Base-by-base conservation (phyloP, 768 basidiomycete species). In the Leccinum barrowsii region DNA sequence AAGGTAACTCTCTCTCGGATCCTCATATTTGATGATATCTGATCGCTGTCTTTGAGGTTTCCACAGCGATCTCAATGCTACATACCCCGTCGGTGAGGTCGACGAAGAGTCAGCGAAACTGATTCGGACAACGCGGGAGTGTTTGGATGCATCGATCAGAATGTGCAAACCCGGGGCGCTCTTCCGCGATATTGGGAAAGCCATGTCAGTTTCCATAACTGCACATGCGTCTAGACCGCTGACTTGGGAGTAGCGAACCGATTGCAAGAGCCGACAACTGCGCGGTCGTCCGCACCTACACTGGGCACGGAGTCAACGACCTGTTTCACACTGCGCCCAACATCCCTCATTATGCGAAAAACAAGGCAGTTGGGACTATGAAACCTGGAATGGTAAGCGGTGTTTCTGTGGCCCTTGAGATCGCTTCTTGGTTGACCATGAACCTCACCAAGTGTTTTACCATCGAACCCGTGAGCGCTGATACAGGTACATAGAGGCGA, bases 321-420 rank as follows among this genome's bases (percentile, higher is more conserved):
- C 77, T 92, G 59, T 97, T 96, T 80, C 94, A 97, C 70, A 76
- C 75, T 57, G 66, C 85, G 1, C 95, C 95, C 1, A 97, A 94
- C 71, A 85, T 97, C 42, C 92, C 94, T 11, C 95, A 97, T 75
- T 97, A 96, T 65, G 92, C 92, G 21, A 94, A 94, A 71, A 95
- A 92, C 69, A 96, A 94, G 73, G 92, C 91, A 44, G 79, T 93
- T 2, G 95, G 95, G 22, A 84, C 87, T 5, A 96, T 98, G 94
- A 94, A 93, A 70, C 75, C 90, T 22, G 95, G 95, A 63, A 96
- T 89, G 91, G 92, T 92, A 63, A 67, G 86, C 73, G 13, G 3
- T 26, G 46, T 24, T 44, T 47, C 24, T 28, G 32, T 54, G 1
- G 3, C n/a, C 22, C 40, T 51, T 11, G 5, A 37, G 19, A 26